Base-by-base conservation (phyloP, 2,329 filamentous ascomycete genomes). In the Calonectria fujianensis region DNA sequence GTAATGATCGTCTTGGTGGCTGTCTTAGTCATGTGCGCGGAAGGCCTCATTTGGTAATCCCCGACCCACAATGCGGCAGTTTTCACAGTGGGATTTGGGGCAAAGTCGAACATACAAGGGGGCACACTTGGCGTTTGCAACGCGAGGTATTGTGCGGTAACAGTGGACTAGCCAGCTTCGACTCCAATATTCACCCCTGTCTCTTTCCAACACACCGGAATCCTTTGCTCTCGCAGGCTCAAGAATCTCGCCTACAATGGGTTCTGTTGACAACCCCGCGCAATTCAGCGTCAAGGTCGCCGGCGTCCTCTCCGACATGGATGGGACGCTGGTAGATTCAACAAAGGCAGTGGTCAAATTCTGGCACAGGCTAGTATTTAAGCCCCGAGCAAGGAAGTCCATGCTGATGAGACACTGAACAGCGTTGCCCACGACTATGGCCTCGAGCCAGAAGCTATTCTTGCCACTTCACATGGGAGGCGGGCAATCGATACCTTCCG, bases 271-370 rank as follows among this genome's bases (percentile, higher is more conserved):
- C 35, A 61, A 39, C 57, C 57, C 57, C 35, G 57, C 57, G 10
- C 57, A 61, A 39, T 18, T 61, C 14, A 61, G 24, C 24, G 20
- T 61, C 11, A 61, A 61, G 57, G 57, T 61, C 27, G 37, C 57
- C 6, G 57, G 57, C n/a, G n/a, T 61, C 6, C 57, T 61, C n/a
- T 29, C 35, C 11, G 57, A 61, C 24, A 61, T 61, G 57, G 57
- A 61, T 27, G 57, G 57, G 6, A 61, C 57, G 13, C 27, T 61
- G n/a, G 27, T 61, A 18, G 57, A 61, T 18, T 61, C 57, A 20
- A 61, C 57, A 27, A 61, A 61, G n/a, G 57, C 57, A 11, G 57
- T 61, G n/a, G 57, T 61, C 11, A 61, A 61, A 14, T 61, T 61
- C 11, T 61, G 57, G 57, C 57, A 61, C 6, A 61, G 57, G 57